These are phyloP conservation scores for Heliamphora pulchella DNA, from an alignment of 179 eudicot genomes.

Conservation along the genomic window DNA sequence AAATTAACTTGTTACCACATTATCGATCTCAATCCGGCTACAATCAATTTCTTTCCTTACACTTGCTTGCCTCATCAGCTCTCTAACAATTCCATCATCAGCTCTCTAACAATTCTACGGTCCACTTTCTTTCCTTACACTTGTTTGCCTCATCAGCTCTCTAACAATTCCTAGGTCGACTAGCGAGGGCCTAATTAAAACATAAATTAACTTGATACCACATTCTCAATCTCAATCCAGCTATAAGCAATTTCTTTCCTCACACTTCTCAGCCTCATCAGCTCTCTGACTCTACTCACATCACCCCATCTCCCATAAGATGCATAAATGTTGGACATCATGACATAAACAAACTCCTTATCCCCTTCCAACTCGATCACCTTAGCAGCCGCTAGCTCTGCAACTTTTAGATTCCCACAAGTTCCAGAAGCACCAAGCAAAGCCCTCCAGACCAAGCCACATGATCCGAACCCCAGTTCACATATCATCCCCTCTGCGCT, in stretches of 20 bases:
- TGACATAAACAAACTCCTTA: slow-evolving; percentile 47
- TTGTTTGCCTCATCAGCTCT: slow-evolving; percentile 48
- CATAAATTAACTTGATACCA: not conserved
- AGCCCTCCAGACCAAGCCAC: slow-evolving; percentile 67
- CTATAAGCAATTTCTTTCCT: slow-evolving; percentile 60
- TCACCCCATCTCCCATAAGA: slow-evolving; percentile 52
- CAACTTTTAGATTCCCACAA: slow-evolving; percentile 48
- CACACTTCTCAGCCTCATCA: slow-evolving; percentile 51
- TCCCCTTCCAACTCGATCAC: slow-evolving; percentile 45
- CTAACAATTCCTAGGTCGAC: slow-evolving; percentile 29
- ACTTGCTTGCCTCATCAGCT: slow-evolving; percentile 47
- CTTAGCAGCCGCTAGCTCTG: slow-evolving; percentile 55
- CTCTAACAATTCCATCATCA: slow-evolving; percentile 30
- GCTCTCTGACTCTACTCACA: slow-evolving; percentile 39
- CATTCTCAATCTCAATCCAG: slow-evolving; percentile 46
- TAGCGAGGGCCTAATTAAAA: not conserved
- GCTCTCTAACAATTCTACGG: no score
- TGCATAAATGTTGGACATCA: slow-evolving; percentile 62
- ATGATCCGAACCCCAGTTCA: slow-evolving; percentile 47
- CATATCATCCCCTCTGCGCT: slow-evolving; percentile 58
- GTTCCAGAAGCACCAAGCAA: slow-evolving; percentile 64
- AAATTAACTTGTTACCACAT: not conserved
- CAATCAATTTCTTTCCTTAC: slow-evolving; percentile 56
- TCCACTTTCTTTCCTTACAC: slow-evolving; percentile 58
- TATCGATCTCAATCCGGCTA: slow-evolving; percentile 54